Evolutionary conservation across 2,329 filamentous ascomycete genomes (phyloP).

Genomic region (Coleophoma cylindrospora): DNA sequence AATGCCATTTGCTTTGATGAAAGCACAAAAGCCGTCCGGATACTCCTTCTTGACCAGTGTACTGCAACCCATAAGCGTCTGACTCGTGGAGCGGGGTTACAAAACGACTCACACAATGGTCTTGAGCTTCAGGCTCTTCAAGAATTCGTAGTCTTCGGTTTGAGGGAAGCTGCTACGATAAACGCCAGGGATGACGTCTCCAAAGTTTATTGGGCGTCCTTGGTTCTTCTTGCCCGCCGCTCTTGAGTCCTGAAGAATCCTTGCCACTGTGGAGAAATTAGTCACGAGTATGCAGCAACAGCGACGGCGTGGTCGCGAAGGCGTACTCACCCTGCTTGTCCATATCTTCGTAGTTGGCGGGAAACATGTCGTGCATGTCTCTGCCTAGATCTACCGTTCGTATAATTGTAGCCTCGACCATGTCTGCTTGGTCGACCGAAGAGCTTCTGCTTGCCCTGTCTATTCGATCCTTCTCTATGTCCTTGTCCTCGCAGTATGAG

Average conservation of each 20-base stretch:
- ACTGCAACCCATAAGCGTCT: conserved; percentile 28
- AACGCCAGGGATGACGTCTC: conserved; percentile 65
- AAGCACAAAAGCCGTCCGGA: conserved; percentile 47
- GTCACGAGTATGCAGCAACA: background rate
- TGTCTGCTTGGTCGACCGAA: background rate
- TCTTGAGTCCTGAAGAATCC: conserved; percentile 9
- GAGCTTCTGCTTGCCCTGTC: conserved; percentile 1
- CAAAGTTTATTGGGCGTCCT: conserved; percentile 65
- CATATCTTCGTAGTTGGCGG: conserved; percentile 10
- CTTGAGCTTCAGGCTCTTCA: conserved; percentile 65
- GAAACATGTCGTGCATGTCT: conserved; percentile 9
- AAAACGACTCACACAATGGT: conserved; percentile 64
- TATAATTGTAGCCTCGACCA: conserved; percentile 1
- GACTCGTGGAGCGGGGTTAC: conserved; percentile 1
- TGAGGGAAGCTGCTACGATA: conserved; percentile 81
- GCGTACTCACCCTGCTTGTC: conserved; percentile 10
- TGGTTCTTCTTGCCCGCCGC: conserved; percentile 8
- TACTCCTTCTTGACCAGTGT: conserved; percentile 62
- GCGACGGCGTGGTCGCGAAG: no score
- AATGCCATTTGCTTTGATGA: conserved; percentile 64
- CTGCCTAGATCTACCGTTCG: conserved; percentile 11
- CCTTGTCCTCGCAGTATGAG: conserved; percentile 7
- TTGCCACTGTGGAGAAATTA: conserved; percentile 10
- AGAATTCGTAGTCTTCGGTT: conserved; percentile 63
- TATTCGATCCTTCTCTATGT: conserved; percentile 5